phyloP scores from a whole-genome alignment of 257 asterid species.

The Solanum etuberosum region DNA sequence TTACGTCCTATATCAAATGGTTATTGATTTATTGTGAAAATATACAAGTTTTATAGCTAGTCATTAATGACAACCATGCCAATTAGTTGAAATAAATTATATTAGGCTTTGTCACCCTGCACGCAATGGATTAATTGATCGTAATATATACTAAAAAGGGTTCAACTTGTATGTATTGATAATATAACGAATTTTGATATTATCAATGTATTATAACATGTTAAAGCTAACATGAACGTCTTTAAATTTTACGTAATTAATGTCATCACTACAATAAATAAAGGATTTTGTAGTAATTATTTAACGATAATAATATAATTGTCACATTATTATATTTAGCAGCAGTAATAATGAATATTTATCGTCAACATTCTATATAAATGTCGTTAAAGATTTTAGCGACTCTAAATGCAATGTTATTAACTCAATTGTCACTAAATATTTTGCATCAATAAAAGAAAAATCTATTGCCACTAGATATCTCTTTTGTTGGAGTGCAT shows the following conservation, averaged over 20 bases:
- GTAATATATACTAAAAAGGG: neutral
- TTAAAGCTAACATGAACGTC: neutral
- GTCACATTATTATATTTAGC: too few species aligned
- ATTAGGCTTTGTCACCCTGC: neutral
- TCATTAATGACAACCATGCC: neutral
- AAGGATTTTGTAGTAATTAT: too few species aligned
- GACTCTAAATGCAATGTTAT: neutral
- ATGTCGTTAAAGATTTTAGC: too few species aligned
- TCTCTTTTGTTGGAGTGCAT: neutral
- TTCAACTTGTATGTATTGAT: neutral
- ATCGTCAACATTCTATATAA: accelerated
- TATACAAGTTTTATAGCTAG: neutral
- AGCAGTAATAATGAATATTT: too few species aligned
- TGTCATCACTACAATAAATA: too few species aligned
- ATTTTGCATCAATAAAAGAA: too few species aligned
- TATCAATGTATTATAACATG: neutral
- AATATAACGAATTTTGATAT: neutral
- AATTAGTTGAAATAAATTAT: neutral
- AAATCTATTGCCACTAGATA: too few species aligned
- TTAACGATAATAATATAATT: neutral
- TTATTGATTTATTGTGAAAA: neutral
- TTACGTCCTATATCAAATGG: neutral
- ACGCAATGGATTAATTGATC: neutral
- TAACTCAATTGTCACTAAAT: neutral
- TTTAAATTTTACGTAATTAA: neutral